A percentile compares a stretch with the other conserved stretches of the same genome.
phyloP scores from a whole-genome alignment of 139 green algal species.

The Raphidocelis subcapitata region DNA sequence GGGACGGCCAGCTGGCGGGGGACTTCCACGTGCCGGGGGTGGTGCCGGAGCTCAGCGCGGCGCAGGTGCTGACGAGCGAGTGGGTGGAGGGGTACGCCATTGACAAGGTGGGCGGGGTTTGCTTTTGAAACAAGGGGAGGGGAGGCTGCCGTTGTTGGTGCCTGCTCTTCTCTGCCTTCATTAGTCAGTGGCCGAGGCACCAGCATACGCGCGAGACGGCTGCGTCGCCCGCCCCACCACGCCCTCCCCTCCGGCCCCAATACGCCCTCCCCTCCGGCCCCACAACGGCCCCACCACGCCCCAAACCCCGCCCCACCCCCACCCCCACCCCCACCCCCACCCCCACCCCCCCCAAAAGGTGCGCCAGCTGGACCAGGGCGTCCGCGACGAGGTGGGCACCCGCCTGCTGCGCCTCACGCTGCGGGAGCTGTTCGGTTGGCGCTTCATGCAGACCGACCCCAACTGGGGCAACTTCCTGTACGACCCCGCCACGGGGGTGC shows the following conservation, averaged over 20 bases:
- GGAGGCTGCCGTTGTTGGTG: too few relatives aligned
- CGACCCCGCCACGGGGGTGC: constrained; percentile 57
- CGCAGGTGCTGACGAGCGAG: constrained; percentile 78
- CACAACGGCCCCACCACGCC: too few relatives aligned
- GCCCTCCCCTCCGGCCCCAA: too few relatives aligned
- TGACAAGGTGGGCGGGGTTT: constrained; percentile 83
- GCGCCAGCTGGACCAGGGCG: constrained; percentile 56
- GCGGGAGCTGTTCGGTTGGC: constrained; percentile 90
- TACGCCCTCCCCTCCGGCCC: too few relatives aligned
- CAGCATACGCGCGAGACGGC: too few relatives aligned
- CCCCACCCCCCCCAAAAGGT: constrained; percentile 59
- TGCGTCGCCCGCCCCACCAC: too few relatives aligned
- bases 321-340: too few relatives aligned
- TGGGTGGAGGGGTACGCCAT: constrained; percentile 83
- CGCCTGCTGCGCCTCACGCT: constrained; percentile 87
- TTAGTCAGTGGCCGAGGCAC: too few relatives aligned
- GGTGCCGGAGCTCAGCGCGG: constrained; percentile 65
- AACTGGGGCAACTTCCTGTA: constrained; percentile 99
- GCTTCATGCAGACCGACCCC: constrained; percentile 96
- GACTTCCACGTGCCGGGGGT: constrained; percentile 78
- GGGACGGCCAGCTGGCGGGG: constrained; percentile 30
- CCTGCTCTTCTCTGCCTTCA: too few relatives aligned
- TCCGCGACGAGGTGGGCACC: constrained; percentile 76
- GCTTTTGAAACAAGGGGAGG: too few relatives aligned
- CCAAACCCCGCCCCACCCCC: too few relatives aligned